Base-by-base conservation (phyloP, 2,329 filamentous ascomycete species). In the Xylariaceae sp. region DNA sequence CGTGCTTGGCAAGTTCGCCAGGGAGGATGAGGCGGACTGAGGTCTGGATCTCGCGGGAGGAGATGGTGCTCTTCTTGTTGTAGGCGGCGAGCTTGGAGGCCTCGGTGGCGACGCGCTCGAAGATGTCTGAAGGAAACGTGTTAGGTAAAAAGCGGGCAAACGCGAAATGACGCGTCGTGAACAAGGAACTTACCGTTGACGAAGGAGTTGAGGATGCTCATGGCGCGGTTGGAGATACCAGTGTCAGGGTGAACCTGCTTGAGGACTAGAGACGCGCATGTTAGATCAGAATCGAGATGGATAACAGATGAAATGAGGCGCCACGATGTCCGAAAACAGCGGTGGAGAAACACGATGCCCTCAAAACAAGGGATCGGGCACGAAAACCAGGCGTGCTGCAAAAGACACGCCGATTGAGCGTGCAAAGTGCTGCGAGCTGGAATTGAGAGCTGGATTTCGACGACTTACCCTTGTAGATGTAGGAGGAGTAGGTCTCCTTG, bases 21-120 rank as follows among this genome's bases (percentile, higher is more conserved):
- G 94, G 94, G 57, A 99, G 89, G 80, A 99, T 99, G 64, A 99
- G 87, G 69, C 94, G 89, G 71, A 99, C 94, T 78, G 94, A 97
- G 71, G 94, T 99, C 86, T 99, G 94, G 76, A 99, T 99, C 82
- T 99, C 94, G 74, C 94, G 89, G 69, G 94, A 97, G 57, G 93
- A 97, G 81, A 99, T 99, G 76, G 94, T 99, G 55, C 93, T 97
- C 86, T 99, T 99, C 89, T 97, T 99, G 89, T 99, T 99, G 86
- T 99, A 99, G 66, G 94, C 94, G 70, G 94, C 94, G 64, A 99
- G 88, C 88, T 99, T 99, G 76, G 91, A 96, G 55, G 94, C 94
- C 81, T 99, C 94, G 61, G 94, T 97, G 67, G 94, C 94, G 71
- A 99, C 93, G 72, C 94, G 92, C 88, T 99, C 94, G 78, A 99